Evolutionary conservation across 73 alveolate genomes (phyloP), one percentile per base, ranked within the genome.

Genomic region (Paramecium sonneborni): DNA sequence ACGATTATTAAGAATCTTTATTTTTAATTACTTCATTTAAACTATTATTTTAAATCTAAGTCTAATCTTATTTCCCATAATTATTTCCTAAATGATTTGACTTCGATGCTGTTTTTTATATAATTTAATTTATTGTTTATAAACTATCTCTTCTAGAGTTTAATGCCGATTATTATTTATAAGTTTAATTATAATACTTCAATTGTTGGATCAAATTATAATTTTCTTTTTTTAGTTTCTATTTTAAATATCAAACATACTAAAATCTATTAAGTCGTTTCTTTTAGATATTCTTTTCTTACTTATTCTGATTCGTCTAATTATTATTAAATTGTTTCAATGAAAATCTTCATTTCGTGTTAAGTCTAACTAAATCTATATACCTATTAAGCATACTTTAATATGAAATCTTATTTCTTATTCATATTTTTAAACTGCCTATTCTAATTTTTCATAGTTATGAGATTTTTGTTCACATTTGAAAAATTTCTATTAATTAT

Each of bases 261-360:
- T 35, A 32, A 20, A 12, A 72, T 72, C 3, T 32, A 10, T 72
- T 72, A 3, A 35, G 86, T 72, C 12, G 86, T 34, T 38, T 72
- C 55, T 35, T 35, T 5, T n/a, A 72, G 44, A 72, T 72, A 72
- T 72, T 30, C 86, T 12, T 20, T 23, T 37, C 86, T 72, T 32
- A 72, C 35, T 72, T 72, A 72, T 37, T 72, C 86, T 34, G 86
- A 72, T 72, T 72, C 86, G 20, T 72, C 86, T 72, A 72, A 72
- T 72, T 72, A 30, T 72, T 72, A 72, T 72, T 34, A 37, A 3
- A 72, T 72, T 30, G 55, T 35, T 32, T 72, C 86, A 20, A 38
- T 35, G 7, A 12, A 72, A 14, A 72, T 35, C 18, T 72, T 72
- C 55, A 72, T 32, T 15, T 72, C 86, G 32, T 72, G 86, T 9